A percentile compares a stretch with the other conserved stretches of the same genome.
Evolutionary conservation across 2,329 filamentous ascomycete species (phyloP).

Genomic region (Aureobasidium mangrovei): DNA sequence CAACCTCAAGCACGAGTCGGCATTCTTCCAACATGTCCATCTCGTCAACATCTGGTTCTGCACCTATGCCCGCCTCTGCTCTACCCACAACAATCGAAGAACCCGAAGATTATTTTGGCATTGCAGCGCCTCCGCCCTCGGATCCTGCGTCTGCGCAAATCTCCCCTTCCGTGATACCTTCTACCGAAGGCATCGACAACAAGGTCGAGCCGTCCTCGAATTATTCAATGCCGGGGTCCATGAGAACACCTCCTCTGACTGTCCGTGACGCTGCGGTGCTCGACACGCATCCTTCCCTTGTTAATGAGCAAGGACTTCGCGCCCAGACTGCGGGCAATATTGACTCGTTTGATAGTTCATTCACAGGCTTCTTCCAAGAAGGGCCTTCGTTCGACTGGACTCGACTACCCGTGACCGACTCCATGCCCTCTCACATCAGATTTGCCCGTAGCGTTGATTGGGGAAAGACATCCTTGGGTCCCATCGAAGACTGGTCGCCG

Average conservation of each 20-base stretch:
- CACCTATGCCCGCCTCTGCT: not conserved
- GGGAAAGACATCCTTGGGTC: slow-evolving; percentile 62
- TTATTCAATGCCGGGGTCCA: not conserved
- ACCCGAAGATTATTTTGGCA: slow-evolving; percentile 36
- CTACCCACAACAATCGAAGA: slow-evolving; percentile 18
- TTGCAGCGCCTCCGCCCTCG: slow-evolving; percentile 18
- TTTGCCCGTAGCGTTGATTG: slow-evolving; percentile 67
- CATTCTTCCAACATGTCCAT: slow-evolving; percentile 5
- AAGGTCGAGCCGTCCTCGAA: not conserved
- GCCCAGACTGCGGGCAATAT: slow-evolving; percentile 30
- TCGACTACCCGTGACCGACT: slow-evolving; percentile 53
- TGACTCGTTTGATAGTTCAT: slow-evolving; percentile 25
- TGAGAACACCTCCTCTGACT: slow-evolving; percentile 9
- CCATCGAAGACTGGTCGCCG: slow-evolving; percentile 63
- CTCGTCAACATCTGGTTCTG: slow-evolving; percentile 1
- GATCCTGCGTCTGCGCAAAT: not conserved
- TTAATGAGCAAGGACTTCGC: slow-evolving; percentile 34
- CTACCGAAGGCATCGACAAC: slow-evolving; percentile 11
- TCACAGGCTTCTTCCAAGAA: slow-evolving; percentile 20
- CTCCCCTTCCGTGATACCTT: slow-evolving; percentile 7
- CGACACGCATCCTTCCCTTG: slow-evolving; percentile 16
- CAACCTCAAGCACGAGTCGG: not conserved
- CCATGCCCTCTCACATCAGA: slow-evolving; percentile 60
- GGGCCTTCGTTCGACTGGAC: slow-evolving; percentile 72
- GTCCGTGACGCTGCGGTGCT: slow-evolving; percentile 12